These are phyloP conservation scores for Amanita rubescens DNA, from an alignment of 768 basidiomycete genomes.

Conservation along the genomic window DNA sequence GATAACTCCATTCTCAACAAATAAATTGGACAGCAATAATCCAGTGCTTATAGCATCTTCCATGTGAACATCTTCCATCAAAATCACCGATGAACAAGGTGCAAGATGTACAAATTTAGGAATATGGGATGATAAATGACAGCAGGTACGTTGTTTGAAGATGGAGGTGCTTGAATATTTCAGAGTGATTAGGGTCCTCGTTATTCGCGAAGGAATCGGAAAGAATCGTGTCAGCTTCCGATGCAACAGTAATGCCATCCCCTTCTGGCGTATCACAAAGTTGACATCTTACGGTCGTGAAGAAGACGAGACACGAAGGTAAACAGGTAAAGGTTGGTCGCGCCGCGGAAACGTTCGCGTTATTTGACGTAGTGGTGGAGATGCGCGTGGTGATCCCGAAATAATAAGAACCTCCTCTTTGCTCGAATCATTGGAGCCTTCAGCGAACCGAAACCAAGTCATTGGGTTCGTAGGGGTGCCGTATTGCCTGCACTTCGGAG, in stretches of 20 bases:
- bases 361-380: conserved; percentile 6
- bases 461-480: too few relatives aligned
- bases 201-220: not conserved
- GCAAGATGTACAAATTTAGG: conserved; percentile 23
- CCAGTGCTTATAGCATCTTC: conserved; percentile 20
- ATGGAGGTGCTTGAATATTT: conserved; percentile 19
- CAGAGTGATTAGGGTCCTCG: conserved; percentile 15
- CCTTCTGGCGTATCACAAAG: not conserved
- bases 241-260: not conserved
- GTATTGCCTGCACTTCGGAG: too few relatives aligned
- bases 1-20: conserved; percentile 27
- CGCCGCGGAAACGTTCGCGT: conserved; percentile 14
- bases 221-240: not conserved
- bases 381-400: conserved; percentile 17
- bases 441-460: too few relatives aligned
- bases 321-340: conserved; percentile 14
- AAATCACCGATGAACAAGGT: conserved; percentile 26
- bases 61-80: conserved; percentile 23
- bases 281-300: not conserved
- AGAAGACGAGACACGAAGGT: conserved; percentile 18
- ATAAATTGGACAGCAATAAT: conserved; percentile 18
- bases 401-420: conserved; percentile 15
- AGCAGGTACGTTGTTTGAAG: conserved; percentile 25
- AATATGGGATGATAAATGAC: conserved; percentile 24
- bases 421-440: conserved; percentile 12